phyloP scores from a whole-genome alignment of 257 asterid species.

The Marsdenia floribunda region DNA sequence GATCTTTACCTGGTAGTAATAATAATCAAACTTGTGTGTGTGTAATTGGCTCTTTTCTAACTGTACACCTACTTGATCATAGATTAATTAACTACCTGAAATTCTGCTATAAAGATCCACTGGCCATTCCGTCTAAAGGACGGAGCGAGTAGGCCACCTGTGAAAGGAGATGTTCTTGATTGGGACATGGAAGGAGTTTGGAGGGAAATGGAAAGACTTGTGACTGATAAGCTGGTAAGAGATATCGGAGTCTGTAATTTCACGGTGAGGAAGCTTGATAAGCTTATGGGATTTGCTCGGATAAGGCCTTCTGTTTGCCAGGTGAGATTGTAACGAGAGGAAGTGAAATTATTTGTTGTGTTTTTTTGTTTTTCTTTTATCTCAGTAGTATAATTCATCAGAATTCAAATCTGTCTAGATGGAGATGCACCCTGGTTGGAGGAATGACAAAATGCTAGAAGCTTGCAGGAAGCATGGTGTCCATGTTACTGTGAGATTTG shows the following conservation, averaged over 20 bases:
- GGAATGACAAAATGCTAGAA: slow-evolving; percentile 69
- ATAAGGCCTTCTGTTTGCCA: slow-evolving; percentile 69
- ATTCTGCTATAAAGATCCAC: slow-evolving; percentile 35
- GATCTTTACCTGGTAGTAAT: slow-evolving; percentile 51
- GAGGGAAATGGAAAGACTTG: slow-evolving; percentile 79
- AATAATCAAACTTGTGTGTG: too few species aligned
- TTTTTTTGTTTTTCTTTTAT: background rate
- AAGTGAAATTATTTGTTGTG: background rate
- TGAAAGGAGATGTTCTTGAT: slow-evolving; percentile 44
- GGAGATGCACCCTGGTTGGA: slow-evolving; percentile 96
- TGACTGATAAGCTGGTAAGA: slow-evolving; percentile 43
- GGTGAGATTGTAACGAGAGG: slow-evolving; percentile 19
- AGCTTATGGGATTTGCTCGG: slow-evolving; percentile 43
- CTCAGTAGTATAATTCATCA: background rate
- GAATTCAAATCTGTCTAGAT: slow-evolving; percentile 28
- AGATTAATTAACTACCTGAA: background rate
- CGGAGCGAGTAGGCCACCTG: slow-evolving; percentile 57
- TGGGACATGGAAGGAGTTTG: slow-evolving; percentile 74
- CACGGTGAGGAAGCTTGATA: slow-evolving; percentile 42
- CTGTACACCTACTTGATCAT: too few species aligned
- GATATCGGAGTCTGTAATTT: slow-evolving; percentile 66
- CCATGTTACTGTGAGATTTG: slow-evolving; percentile 47
- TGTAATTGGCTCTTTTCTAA: too few species aligned
- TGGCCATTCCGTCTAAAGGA: slow-evolving; percentile 68
- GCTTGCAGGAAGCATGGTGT: slow-evolving; percentile 50